A percentile compares a stretch with the other conserved stretches of the same genome.
These are phyloP conservation scores for Myochromella boudieri DNA, from an alignment of 768 basidiomycete species.

Conservation along the genomic window DNA sequence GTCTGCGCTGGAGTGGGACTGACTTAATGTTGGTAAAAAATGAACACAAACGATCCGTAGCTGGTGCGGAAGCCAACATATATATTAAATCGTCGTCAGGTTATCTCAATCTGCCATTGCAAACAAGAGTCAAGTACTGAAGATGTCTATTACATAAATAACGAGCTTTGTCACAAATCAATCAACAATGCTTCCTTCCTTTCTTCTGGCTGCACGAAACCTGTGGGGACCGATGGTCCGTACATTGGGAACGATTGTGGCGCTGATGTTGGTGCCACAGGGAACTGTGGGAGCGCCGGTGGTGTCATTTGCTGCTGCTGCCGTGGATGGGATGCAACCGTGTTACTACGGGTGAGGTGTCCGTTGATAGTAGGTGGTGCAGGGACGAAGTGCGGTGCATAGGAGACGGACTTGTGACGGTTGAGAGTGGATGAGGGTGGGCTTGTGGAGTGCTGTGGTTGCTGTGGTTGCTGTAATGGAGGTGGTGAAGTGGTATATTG, in stretches of 20 bases:
- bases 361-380: conserved; percentile 17
- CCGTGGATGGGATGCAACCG: conserved; percentile 23
- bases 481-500: conserved; percentile 22
- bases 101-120: no score
- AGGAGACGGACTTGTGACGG: conserved; percentile 36
- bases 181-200: conserved; percentile 64
- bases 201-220: conserved; percentile 57
- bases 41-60: no score
- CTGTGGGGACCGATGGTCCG: conserved; percentile 45
- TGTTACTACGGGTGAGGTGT: conserved; percentile 32
- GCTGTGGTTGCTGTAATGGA: conserved; percentile 18
- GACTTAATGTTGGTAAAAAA: no score
- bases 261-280: conserved; percentile 57
- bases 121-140: no score
- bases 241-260: conserved; percentile 58
- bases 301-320: conserved; percentile 28
- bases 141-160: background rate
- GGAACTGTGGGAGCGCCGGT: conserved; percentile 58
- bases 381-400: conserved; percentile 21
- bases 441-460: conserved; percentile 3
- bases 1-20: no score
- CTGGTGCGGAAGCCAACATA: no score
- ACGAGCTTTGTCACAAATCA: conserved; percentile 37
- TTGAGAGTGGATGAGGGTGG: conserved; percentile 20
- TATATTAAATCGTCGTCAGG: no score